phyloP scores from a whole-genome alignment of 192 early-diverging fungal genomes.

The Coemansia sp. region DNA sequence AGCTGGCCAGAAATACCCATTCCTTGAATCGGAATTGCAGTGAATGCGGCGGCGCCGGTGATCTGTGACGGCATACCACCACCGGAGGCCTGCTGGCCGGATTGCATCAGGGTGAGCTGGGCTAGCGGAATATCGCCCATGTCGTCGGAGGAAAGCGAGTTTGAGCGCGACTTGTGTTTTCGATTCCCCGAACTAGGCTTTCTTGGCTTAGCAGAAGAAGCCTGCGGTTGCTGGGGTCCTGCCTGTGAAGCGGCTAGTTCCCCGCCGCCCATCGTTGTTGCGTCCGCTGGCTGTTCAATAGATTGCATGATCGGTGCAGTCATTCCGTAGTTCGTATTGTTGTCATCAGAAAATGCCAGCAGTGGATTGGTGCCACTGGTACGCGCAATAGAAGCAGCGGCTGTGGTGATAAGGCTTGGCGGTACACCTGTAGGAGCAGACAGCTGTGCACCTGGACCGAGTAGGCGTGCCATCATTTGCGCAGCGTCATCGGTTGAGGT shows the following conservation, averaged over 20 bases:
- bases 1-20: not conserved
- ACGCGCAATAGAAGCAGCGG: not conserved
- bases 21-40: not conserved
- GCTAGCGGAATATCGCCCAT: conserved; percentile 51
- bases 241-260: not conserved
- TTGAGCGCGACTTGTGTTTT: conserved; percentile 19
- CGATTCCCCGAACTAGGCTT: not conserved
- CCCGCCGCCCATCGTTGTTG: no score
- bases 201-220: not conserved
- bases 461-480: conserved; percentile 34
- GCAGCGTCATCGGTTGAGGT: conserved; percentile 20
- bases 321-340: not conserved
- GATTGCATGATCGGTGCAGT: not conserved
- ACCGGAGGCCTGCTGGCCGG: not conserved
- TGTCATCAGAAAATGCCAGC: not conserved
- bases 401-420: not conserved
- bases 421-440: not conserved
- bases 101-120: conserved; percentile 26
- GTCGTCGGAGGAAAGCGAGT: conserved; percentile 43
- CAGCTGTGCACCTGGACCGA: conserved; percentile 18
- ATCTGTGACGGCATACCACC: not conserved
- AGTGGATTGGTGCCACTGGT: not conserved
- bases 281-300: not conserved
- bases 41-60: not conserved
- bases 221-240: not conserved